These are phyloP conservation scores for Dictyostelium intermedium DNA, from an alignment of 78 protist genomes.

Conservation along the genomic window DNA sequence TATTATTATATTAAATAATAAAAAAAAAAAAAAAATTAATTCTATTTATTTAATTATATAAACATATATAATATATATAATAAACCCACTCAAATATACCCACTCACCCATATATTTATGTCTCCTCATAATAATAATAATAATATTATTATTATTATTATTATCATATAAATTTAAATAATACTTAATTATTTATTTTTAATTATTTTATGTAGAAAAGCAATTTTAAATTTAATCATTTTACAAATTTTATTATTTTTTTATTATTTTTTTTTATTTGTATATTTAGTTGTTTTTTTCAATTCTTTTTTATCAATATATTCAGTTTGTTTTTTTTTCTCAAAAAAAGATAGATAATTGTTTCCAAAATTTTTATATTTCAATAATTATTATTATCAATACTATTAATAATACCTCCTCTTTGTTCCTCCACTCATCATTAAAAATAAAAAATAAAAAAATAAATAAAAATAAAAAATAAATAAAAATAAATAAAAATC, in stretches of 20 bases:
- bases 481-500: not conserved
- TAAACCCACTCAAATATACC: not conserved
- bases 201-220: not conserved
- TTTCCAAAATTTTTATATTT: not conserved
- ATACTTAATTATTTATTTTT: conserved; percentile 6
- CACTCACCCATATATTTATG: not conserved
- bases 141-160: not conserved
- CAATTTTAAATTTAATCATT: not conserved
- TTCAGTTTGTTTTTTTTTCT: not conserved
- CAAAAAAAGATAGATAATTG: not conserved
- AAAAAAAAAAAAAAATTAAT: too few species aligned
- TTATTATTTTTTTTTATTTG: not conserved
- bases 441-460: not conserved
- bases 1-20: too few species aligned
- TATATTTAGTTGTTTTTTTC: not conserved
- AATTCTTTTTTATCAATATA: not conserved
- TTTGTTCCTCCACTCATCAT: not conserved
- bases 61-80: too few species aligned
- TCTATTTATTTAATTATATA: not conserved
- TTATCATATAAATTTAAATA: not conserved
- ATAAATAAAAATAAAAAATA: too few species aligned
- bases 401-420: not conserved
- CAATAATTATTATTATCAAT: not conserved
- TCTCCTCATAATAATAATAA: not conserved
- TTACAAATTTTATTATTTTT: not conserved